Conservation (phyloP, 2,329 filamentous ascomycete genomes). For the Reticulascus tulasneorum region DNA sequence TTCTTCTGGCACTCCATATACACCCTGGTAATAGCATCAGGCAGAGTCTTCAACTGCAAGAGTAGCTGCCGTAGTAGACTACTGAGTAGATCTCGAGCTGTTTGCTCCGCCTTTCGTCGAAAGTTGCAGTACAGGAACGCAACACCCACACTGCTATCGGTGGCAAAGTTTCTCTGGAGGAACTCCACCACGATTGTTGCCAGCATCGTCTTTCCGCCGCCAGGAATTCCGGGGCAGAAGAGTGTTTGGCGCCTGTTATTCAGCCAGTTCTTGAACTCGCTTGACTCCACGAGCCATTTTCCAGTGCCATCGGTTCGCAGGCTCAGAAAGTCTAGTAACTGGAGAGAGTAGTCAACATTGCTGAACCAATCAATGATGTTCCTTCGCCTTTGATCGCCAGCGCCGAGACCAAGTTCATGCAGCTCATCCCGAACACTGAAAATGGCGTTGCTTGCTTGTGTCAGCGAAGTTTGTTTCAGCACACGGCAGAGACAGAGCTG, state of each 20-base stretch:
- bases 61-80: slow-evolving; percentile 29
- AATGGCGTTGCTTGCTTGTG: no score
- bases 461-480: no score
- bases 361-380: slow-evolving; percentile 35
- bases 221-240: slow-evolving; percentile 41
- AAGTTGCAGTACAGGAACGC: slow-evolving; percentile 30
- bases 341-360: slow-evolving; percentile 24
- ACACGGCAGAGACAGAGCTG: no score
- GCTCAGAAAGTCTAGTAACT: slow-evolving; percentile 32
- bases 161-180: slow-evolving; percentile 11
- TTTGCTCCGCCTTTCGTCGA: slow-evolving; percentile 20
- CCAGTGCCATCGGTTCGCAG: slow-evolving; percentile 31
- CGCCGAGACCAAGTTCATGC: no score
- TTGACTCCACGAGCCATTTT: slow-evolving; percentile 36
- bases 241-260: slow-evolving; percentile 21
- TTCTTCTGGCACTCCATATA: background rate
- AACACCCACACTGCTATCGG: slow-evolving; percentile 12
- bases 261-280: slow-evolving; percentile 25
- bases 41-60: slow-evolving; percentile 17
- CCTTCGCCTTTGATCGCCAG: no score
- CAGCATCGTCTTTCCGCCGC: slow-evolving; percentile 36
- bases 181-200: slow-evolving; percentile 16
- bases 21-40: slow-evolving; percentile 3
- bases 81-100: slow-evolving; percentile 17
- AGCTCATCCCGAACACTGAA: no score